These are phyloP conservation scores for Nakazawaea siamensis DNA, from an alignment of 805 yeast species.

Conservation along the genomic window DNA sequence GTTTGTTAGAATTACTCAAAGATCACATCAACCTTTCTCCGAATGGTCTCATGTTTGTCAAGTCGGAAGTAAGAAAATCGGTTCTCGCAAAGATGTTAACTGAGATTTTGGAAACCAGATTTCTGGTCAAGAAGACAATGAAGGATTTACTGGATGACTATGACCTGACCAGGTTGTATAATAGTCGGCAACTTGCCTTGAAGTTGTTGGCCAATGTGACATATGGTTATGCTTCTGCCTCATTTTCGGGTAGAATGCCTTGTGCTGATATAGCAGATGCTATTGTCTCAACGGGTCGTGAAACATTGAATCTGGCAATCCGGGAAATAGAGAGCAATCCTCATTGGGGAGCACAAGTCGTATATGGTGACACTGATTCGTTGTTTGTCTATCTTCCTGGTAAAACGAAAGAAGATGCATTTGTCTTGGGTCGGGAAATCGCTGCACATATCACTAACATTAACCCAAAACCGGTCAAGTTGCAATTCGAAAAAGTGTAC, in stretches of 20 bases:
- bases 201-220: conserved; percentile 92
- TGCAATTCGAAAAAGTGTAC: conserved; percentile 90
- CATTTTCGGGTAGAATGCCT: conserved; percentile 96
- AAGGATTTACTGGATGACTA: conserved; percentile 34
- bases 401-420: conserved; percentile 67
- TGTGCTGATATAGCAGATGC: conserved; percentile 93
- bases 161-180: conserved; percentile 46
- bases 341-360: conserved; percentile 83
- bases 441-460: conserved; percentile 51
- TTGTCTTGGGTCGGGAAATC: conserved; percentile 62
- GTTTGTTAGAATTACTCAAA: conserved; percentile 42
- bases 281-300: conserved; percentile 86
- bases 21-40: conserved; percentile 68
- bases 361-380: conserved; percentile 96
- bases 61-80: conserved; percentile 58
- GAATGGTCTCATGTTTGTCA: conserved; percentile 77
- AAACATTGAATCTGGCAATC: conserved; percentile 67
- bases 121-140: conserved; percentile 74
- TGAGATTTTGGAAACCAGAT: conserved; percentile 74
- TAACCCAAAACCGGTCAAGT: conserved; percentile 73
- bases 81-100: conserved; percentile 74
- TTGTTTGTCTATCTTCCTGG: conserved; percentile 89
- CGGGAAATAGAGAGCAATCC: conserved; percentile 48
- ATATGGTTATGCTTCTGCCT: conserved; percentile 92
- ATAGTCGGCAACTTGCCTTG: conserved; percentile 77